Percentiles rank a stretch among this genome's conserved stretches.
These are phyloP conservation scores for Leccinum disarticulatum DNA, from an alignment of 768 basidiomycete species.

Conservation along the genomic window DNA sequence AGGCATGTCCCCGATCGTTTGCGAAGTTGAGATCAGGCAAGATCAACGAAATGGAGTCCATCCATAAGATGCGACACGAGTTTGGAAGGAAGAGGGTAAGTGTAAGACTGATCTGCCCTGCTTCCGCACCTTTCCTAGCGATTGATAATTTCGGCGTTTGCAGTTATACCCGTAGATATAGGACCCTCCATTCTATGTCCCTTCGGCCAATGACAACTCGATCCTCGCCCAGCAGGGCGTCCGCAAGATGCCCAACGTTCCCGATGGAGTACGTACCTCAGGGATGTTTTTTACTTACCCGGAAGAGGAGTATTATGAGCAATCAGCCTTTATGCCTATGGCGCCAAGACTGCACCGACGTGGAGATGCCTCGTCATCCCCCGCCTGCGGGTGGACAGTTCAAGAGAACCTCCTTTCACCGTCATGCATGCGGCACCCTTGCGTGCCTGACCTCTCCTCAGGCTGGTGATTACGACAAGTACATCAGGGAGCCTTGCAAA, in stretches of 20 bases:
- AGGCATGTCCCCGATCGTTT: no score
- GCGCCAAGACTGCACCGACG: background rate
- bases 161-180: constrained; percentile 2
- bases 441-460: no score
- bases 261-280: constrained; percentile 10
- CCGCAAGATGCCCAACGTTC: constrained; percentile 4
- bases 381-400: background rate
- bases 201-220: background rate
- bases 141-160: background rate
- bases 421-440: no score
- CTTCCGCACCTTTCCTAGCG: background rate
- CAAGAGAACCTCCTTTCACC: no score
- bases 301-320: background rate
- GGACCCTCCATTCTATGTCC: constrained; percentile 6
- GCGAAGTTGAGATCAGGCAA: no score
- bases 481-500: no score
- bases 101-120: background rate
- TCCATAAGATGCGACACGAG: no score
- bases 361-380: background rate
- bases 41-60: no score
- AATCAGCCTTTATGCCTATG: background rate
- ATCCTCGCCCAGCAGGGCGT: constrained; percentile 1
- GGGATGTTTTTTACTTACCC: constrained; percentile 5
- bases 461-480: no score
- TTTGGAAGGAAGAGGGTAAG: background rate